phyloP scores from a whole-genome alignment of 1,284 basidiomycete genomes.

The Puccinia coronata region DNA sequence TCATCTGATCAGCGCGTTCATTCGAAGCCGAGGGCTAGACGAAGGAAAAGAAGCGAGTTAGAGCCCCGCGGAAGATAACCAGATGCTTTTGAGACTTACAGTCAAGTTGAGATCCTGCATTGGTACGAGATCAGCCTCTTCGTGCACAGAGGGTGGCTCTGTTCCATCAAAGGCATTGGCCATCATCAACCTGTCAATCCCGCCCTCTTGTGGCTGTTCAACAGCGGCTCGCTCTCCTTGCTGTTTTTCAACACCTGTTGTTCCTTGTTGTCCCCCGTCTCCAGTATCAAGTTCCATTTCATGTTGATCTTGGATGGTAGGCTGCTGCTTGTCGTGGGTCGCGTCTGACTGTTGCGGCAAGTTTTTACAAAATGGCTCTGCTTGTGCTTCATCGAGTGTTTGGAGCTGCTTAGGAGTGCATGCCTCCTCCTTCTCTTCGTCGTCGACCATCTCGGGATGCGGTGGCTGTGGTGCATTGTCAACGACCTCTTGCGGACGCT shows the following conservation, averaged over 20 bases:
- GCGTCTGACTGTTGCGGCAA: too few species aligned
- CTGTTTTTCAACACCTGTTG: background rate
- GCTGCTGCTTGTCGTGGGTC: too few species aligned
- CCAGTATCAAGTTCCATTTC: background rate
- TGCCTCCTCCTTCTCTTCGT: background rate
- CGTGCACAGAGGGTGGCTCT: background rate
- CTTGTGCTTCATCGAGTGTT: too few species aligned
- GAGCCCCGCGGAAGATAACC: too few species aligned
- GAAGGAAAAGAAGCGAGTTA: background rate
- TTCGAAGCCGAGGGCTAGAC: background rate
- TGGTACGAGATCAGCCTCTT: background rate
- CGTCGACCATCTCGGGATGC: background rate
- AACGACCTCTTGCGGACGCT: background rate
- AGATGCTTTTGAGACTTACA: constrained; percentile 16
- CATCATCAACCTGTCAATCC: background rate
- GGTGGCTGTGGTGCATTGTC: background rate
- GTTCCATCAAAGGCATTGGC: background rate
- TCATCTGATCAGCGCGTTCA: background rate
- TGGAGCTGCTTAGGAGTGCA: background rate
- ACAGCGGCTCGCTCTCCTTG: background rate
- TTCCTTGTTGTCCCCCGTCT: too few species aligned
- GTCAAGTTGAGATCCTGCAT: background rate
- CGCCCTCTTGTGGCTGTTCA: background rate
- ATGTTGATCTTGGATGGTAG: background rate
- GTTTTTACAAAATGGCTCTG: too few species aligned